Conservation (phyloP, 2,329 filamentous ascomycete species). For the Cytospora piceicola region DNA sequence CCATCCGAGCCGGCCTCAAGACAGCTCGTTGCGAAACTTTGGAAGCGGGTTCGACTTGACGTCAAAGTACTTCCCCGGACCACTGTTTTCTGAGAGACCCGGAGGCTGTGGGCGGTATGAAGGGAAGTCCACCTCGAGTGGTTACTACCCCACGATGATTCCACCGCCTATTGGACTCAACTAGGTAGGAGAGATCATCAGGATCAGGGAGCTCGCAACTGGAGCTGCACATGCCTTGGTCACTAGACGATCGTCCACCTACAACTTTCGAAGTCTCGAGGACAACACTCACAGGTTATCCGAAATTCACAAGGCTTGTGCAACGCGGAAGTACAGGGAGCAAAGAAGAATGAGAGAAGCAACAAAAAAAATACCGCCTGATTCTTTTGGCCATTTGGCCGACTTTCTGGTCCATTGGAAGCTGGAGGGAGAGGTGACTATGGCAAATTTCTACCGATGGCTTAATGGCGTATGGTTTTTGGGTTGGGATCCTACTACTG, state of each 20-base stretch:
- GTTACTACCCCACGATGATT: slow-evolving; percentile 58
- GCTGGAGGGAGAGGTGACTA: slow-evolving; percentile 10
- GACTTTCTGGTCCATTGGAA: not conserved
- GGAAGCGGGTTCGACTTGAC: slow-evolving; percentile 37
- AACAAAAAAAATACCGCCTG: not conserved
- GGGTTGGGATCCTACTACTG: slow-evolving; percentile 19
- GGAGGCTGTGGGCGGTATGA: slow-evolving; percentile 55
- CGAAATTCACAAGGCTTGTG: not conserved
- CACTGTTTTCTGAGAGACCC: slow-evolving; percentile 43
- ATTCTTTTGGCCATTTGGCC: not conserved
- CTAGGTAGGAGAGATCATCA: slow-evolving; percentile 25
- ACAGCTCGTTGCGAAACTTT: slow-evolving; percentile 40
- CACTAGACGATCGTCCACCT: not conserved
- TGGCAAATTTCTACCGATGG: slow-evolving; percentile 23
- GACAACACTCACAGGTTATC: not conserved
- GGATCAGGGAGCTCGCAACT: not conserved
- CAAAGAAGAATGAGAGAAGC: not conserved
- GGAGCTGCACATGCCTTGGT: not conserved
- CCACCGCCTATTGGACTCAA: slow-evolving; percentile 49
- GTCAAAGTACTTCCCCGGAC: slow-evolving; percentile 50
- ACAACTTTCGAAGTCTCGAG: not conserved
- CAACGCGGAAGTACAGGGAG: not conserved
- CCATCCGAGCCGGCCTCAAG: slow-evolving; percentile 41
- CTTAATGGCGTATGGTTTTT: slow-evolving; percentile 29
- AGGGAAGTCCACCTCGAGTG: slow-evolving; percentile 54